phyloP scores from a whole-genome alignment of 164 flowering plant genomes.

The Vitis rupestris region DNA sequence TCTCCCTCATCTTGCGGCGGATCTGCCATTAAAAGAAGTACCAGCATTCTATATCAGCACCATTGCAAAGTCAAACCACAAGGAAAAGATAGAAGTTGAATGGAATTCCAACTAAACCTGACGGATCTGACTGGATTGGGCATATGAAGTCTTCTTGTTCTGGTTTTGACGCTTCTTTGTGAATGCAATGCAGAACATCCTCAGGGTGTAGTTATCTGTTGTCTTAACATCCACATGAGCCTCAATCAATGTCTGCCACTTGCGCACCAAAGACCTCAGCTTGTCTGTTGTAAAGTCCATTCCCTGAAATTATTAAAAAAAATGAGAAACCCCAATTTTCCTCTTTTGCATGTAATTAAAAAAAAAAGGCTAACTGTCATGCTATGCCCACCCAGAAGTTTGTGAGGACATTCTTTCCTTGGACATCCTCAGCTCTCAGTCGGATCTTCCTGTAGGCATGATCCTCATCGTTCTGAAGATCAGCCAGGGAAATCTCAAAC shows the following conservation, averaged over 20 bases:
- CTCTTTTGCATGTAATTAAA: not conserved
- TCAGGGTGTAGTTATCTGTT: constrained; percentile 63
- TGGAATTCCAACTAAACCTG: constrained; percentile 34
- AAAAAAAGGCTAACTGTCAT: not conserved
- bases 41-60: not conserved
- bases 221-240: constrained; percentile 90
- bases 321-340: not conserved
- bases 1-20: constrained; percentile 81
- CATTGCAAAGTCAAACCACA: too few relatives aligned
- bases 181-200: constrained; percentile 84
- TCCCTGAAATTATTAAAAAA: constrained; percentile 37
- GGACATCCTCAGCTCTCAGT: constrained; percentile 83
- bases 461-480: constrained; percentile 76
- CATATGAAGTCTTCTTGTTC: constrained; percentile 76
- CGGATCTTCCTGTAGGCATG: constrained; percentile 84
- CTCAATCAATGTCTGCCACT: constrained; percentile 82
- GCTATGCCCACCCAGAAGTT: constrained; percentile 62
- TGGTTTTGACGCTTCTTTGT: constrained; percentile 77
- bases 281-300: constrained; percentile 89
- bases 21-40: constrained; percentile 34
- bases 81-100: too few relatives aligned
- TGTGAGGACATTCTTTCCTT: constrained; percentile 75
- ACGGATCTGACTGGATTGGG: constrained; percentile 75
- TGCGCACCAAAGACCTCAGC: constrained; percentile 73
- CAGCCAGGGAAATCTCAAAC: constrained; percentile 68